Percentiles rank a stretch among this genome's conserved stretches.
Conservation (phyloP, 2,329 filamentous ascomycete genomes). For the Sclerotinia spermophila region DNA sequence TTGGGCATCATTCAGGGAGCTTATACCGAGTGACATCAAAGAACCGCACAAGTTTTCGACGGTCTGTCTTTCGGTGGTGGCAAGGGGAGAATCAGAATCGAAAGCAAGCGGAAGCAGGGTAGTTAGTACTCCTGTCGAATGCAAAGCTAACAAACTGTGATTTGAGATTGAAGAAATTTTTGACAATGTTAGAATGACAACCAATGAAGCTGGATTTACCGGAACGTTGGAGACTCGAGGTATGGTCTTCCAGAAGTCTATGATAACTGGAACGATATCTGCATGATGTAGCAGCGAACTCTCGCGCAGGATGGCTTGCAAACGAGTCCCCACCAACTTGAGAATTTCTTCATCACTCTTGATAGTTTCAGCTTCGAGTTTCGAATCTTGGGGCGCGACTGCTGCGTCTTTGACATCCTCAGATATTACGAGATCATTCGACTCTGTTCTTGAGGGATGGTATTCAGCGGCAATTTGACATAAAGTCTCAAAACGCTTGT, state of each 20-base stretch:
- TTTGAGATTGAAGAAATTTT: constrained; percentile 59
- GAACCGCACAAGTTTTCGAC: constrained; percentile 65
- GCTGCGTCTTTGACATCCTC: background rate
- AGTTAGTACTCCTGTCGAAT: constrained; percentile 67
- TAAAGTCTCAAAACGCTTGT: constrained; percentile 68
- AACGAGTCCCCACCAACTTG: constrained; percentile 37
- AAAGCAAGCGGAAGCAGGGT: constrained; percentile 63
- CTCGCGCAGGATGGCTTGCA: constrained; percentile 49
- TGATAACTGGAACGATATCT: constrained; percentile 59
- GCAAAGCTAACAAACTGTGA: constrained; percentile 67
- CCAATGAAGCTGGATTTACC: constrained; percentile 54
- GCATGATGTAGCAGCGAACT: constrained; percentile 55
- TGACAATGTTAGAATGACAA: constrained; percentile 50
- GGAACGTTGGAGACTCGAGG: constrained; percentile 45
- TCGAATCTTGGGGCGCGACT: background rate
- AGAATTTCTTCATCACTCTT: constrained; percentile 29
- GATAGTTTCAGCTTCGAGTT: constrained; percentile 6
- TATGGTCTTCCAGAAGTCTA: constrained; percentile 62
- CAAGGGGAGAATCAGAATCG: constrained; percentile 47
- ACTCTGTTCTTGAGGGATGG: constrained; percentile 33
- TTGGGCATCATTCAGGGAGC: constrained; percentile 76
- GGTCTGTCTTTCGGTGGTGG: constrained; percentile 52
- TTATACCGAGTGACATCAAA: constrained; percentile 73
- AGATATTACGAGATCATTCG: background rate
- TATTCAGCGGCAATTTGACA: constrained; percentile 49